Base-by-base conservation (phyloP, 805 yeast species). In the Naumovozyma baii region DNA sequence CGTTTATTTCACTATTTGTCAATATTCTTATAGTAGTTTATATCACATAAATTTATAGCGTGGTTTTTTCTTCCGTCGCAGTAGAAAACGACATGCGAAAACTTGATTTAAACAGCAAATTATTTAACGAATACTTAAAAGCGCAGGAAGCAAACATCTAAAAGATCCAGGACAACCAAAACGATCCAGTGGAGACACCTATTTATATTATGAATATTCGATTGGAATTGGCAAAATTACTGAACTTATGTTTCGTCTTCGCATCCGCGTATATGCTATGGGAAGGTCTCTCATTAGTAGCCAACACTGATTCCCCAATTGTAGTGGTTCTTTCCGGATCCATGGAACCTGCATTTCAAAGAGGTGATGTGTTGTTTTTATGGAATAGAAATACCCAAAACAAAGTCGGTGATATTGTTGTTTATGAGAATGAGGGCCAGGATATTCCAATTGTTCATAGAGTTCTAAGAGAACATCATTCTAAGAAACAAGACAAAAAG, bases 301-400 rank as follows among this genome's bases (percentile, higher is more conserved):
- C 96, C 9, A 78, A 85, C 62, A 78, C 96, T 0, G 80, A 84
- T 44, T 84, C 96, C 1, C 98, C 98, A 16, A 77, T 92, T 18
- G 98, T 92, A 16, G 98, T 92, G 20, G 98, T 92, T 8, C 73
- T 92, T 36, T 87, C 97, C 1, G 98, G 98, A 4, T 90, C 97
- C 2, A 92, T 92, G 98, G 98, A 92, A 61, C 98, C 98, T 2
- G 98, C 98, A 2, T 92, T 92, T 72, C 96, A 92, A 64, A 76
- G 98, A 64, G 98, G 98, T 37, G 98, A 92, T 59, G 80, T 92
- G 14, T 66, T 92, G 45, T 80, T 92, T 53, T 67, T 92, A 41
- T 88, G 95, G 95, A 92, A 92, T 62, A 71, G 96, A 49, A 78
- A 81, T 40, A 54, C 64, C 16, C 59, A 62, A 22, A 76, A 79